These are phyloP conservation scores for Symbiodinium natans DNA, from an alignment of 73 alveolate genomes.

Conservation along the genomic window DNA sequence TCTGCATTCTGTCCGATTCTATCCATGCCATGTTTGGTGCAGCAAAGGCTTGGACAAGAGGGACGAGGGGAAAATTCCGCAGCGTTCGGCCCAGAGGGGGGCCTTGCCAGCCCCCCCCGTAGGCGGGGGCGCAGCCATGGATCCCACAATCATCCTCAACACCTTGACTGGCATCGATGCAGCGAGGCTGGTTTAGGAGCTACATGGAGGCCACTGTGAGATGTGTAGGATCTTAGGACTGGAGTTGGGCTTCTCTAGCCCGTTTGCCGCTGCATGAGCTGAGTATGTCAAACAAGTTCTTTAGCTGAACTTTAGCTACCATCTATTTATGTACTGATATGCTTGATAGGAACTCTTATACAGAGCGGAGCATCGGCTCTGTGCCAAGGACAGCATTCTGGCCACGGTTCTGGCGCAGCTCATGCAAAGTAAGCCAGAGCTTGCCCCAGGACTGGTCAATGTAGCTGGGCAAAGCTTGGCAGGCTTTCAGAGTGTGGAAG, in stretches of 20 bases:
- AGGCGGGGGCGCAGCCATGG: slow-evolving; percentile 40
- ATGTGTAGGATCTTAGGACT: not conserved
- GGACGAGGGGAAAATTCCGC: too few relatives aligned
- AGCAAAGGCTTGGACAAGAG: too few relatives aligned
- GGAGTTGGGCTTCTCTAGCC: not conserved
- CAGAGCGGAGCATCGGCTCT: too few relatives aligned
- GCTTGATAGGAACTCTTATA: too few relatives aligned
- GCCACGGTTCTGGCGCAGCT: slow-evolving; percentile 41
- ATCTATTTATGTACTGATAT: too few relatives aligned
- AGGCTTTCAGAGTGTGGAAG: too few relatives aligned
- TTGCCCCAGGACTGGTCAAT: slow-evolving; percentile 75
- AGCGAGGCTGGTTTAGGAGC: not conserved
- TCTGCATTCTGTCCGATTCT: too few relatives aligned
- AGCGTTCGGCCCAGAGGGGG: slow-evolving; percentile 14
- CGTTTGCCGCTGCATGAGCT: too few relatives aligned
- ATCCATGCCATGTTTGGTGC: too few relatives aligned
- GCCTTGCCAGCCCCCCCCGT: not conserved
- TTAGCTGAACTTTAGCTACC: too few relatives aligned
- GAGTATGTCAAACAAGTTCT: too few relatives aligned
- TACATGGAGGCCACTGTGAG: too few relatives aligned
- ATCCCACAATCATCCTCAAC: slow-evolving; percentile 59
- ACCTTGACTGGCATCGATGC: slow-evolving; percentile 59
- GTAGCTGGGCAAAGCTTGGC: slow-evolving; percentile 2
- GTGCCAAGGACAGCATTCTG: slow-evolving; percentile 87
- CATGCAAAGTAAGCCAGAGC: slow-evolving; percentile 81